A percentile compares a stretch with the other conserved stretches of the same genome.
Evolutionary conservation across 2,329 filamentous ascomycete genomes (phyloP).

Genomic region (Clonostachys solani): DNA sequence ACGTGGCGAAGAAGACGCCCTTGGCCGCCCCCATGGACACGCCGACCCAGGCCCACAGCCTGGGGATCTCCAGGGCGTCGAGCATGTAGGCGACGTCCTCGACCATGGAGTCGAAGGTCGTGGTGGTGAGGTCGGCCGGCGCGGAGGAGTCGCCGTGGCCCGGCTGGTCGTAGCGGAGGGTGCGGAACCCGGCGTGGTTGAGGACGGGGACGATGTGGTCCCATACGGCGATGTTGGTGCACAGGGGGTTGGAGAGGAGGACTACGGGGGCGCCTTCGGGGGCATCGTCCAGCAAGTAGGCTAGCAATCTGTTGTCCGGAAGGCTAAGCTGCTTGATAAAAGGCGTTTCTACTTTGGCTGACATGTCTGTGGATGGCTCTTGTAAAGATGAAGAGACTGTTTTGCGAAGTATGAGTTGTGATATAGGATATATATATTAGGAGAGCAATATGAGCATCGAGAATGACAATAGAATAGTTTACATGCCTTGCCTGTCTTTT

Average conservation of each 20-base stretch:
- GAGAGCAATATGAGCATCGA: no score
- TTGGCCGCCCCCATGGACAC: slow-evolving; percentile 39
- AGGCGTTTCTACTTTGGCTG: no score
- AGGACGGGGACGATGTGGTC: slow-evolving; percentile 29
- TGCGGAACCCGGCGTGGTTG: slow-evolving; percentile 26
- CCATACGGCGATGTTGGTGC: slow-evolving; percentile 28
- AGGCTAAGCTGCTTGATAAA: slow-evolving; percentile 4
- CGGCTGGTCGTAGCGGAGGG: slow-evolving; percentile 36
- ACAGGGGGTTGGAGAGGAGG: slow-evolving; percentile 32
- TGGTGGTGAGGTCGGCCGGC: slow-evolving; percentile 25
- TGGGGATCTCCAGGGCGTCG: slow-evolving; percentile 17
- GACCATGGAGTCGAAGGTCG: slow-evolving; percentile 31
- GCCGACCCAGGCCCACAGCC: slow-evolving; percentile 33
- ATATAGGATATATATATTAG: no score
- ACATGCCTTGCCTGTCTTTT: no score
- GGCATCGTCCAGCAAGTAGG: slow-evolving; percentile 19
- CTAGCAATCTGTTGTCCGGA: slow-evolving; percentile 16
- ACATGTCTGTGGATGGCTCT: no score
- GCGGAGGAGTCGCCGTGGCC: slow-evolving; percentile 33
- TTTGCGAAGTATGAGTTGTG: no score
- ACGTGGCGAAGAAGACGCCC: slow-evolving; percentile 29
- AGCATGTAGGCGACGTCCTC: slow-evolving; percentile 30
- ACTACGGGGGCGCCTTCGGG: slow-evolving; percentile 20
- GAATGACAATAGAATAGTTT: no score
- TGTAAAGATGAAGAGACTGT: no score